A percentile compares a stretch with the other conserved stretches of the same genome.
phyloP scores from a whole-genome alignment of 495 filamentous ascomycete species.

The Chlorociboria aeruginascens region DNA sequence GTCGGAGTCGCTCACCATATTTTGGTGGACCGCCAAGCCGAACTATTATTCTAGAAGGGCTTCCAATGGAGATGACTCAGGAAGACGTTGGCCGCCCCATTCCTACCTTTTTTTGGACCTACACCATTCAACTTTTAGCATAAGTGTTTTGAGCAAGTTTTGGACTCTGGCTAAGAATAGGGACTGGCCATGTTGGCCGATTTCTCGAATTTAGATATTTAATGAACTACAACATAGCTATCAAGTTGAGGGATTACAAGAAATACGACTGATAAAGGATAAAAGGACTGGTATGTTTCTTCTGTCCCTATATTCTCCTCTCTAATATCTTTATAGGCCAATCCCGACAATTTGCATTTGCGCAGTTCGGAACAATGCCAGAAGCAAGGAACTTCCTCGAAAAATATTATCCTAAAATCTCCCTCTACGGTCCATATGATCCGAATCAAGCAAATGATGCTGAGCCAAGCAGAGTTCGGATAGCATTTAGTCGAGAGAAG shows the following conservation, averaged over 20 bases:
- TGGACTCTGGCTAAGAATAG: slow-evolving; percentile 35
- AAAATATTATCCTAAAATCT: slow-evolving; percentile 48
- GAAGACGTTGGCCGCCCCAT: slow-evolving; percentile 47
- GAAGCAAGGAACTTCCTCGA: slow-evolving; percentile 57
- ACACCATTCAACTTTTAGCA: slow-evolving; percentile 8
- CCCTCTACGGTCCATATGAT: slow-evolving; percentile 25
- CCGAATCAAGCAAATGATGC: slow-evolving; percentile 30
- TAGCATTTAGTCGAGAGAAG: slow-evolving; percentile 45
- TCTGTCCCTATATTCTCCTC: neutral
- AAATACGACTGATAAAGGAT: slow-evolving; percentile 54
- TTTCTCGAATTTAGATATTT: slow-evolving; percentile 40
- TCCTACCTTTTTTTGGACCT: slow-evolving; percentile 18
- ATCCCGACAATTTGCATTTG: slow-evolving; percentile 55
- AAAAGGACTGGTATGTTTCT: slow-evolving; percentile 46
- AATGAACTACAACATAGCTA: slow-evolving; percentile 48
- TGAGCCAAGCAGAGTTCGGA: slow-evolving; percentile 45
- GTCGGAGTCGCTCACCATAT: slow-evolving; percentile 31
- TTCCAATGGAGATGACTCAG: slow-evolving; percentile 45
- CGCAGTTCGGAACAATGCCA: slow-evolving; percentile 47
- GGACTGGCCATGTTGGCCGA: slow-evolving; percentile 22
- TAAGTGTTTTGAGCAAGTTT: slow-evolving; percentile 18
- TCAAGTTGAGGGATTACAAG: slow-evolving; percentile 45
- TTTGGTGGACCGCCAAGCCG: slow-evolving; percentile 29
- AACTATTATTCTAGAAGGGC: slow-evolving; percentile 51
- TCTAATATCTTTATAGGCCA: slow-evolving; percentile 28